phyloP scores from a whole-genome alignment of 352 stramenopile species.

The Pythium dissotocum region DNA sequence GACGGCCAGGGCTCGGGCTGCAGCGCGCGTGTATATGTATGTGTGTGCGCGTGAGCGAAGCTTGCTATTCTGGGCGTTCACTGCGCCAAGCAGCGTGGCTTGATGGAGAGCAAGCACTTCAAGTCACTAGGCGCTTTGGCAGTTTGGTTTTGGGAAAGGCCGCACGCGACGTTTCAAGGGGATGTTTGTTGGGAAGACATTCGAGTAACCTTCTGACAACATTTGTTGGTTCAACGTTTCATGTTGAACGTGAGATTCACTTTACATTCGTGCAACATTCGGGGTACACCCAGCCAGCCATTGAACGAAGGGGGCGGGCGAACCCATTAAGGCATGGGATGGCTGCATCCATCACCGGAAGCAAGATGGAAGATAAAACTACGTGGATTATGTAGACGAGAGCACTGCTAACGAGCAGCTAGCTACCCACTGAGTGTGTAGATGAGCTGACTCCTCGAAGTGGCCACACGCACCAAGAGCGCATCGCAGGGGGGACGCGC shows the following conservation, averaged over 20 bases:
- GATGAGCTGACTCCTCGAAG: background rate
- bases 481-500: background rate
- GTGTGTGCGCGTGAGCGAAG: background rate
- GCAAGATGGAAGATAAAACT: constrained; percentile 4
- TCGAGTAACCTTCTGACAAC: constrained; percentile 17
- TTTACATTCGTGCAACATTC: constrained; percentile 10
- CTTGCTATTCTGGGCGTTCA: constrained; percentile 14
- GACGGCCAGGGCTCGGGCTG: background rate
- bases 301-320: background rate
- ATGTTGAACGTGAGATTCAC: background rate
- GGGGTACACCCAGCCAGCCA: background rate
- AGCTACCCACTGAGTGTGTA: constrained; percentile 7
- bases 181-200: constrained; percentile 9
- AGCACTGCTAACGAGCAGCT: background rate
- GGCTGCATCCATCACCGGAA: constrained; percentile 15
- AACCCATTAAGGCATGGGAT: background rate
- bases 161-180: constrained; percentile 16
- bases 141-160: constrained; percentile 3
- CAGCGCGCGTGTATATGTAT: background rate
- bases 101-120: background rate
- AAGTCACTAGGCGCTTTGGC: background rate
- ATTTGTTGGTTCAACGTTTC: background rate
- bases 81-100: background rate
- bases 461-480: constrained; percentile 4
- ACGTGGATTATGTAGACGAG: constrained; percentile 19